Percentiles rank a stretch among this genome's conserved stretches.
Conservation (phyloP, 106 monocot species). For the Dendrobium officinale region DNA sequence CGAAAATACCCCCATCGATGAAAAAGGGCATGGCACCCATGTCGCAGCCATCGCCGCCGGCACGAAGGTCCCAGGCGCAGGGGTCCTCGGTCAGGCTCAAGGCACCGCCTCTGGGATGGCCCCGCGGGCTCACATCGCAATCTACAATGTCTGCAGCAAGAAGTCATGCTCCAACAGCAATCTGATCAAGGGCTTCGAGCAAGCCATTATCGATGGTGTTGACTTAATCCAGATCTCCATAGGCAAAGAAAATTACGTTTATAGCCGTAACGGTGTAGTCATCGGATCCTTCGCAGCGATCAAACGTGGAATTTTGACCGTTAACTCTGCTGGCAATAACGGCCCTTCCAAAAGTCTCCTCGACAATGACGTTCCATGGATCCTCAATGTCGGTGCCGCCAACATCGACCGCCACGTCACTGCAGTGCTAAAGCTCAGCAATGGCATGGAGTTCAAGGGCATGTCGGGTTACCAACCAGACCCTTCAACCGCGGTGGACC, state of each 20-base stretch:
- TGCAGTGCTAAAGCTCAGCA: slow-evolving; percentile 11
- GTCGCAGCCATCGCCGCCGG: slow-evolving; percentile 30
- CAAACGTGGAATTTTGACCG: background rate
- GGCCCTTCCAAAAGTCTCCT: background rate
- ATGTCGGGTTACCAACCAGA: slow-evolving; percentile 8
- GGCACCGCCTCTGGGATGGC: slow-evolving; percentile 34
- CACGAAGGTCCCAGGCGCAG: slow-evolving; percentile 12
- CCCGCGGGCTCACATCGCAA: slow-evolving; percentile 11
- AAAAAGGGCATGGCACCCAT: slow-evolving; percentile 34
- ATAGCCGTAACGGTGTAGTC: background rate
- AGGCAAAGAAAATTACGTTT: background rate
- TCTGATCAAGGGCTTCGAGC: slow-evolving; percentile 12
- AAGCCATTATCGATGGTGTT: slow-evolving; percentile 23
- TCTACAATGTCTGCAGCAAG: slow-evolving; percentile 12
- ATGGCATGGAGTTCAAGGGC: slow-evolving; percentile 12
- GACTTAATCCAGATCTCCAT: slow-evolving; percentile 22
- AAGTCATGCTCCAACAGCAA: background rate
- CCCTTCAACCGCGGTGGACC: background rate
- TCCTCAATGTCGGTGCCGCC: slow-evolving; percentile 17
- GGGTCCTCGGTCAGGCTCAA: slow-evolving; percentile 17
- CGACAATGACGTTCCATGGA: slow-evolving; percentile 22
- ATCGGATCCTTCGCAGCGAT: slow-evolving; percentile 8
- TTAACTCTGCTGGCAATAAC: background rate
- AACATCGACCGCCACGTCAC: background rate
- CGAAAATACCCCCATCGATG: slow-evolving; percentile 4